Base-by-base conservation (phyloP, 2,329 filamentous ascomycete species). In the Emmonsiellopsis sp. region DNA sequence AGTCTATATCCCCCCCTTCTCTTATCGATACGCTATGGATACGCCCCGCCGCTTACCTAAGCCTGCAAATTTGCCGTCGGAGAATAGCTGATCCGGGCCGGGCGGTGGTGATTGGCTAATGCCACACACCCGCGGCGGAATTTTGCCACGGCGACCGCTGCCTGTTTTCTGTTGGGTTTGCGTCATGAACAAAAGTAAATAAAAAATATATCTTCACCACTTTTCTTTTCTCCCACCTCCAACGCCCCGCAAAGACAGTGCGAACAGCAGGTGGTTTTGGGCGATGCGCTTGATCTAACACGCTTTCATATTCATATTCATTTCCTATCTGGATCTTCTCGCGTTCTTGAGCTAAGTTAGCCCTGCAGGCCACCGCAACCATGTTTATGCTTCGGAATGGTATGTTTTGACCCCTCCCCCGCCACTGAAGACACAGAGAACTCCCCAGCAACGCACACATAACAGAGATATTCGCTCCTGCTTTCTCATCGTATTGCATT, bases 361-460 rank as follows among this genome's bases (percentile, higher is more conserved):
- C 27, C 45, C 34, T 39, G 33, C 6, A 17, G 14, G 45, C 17
- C 14, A 47, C 44, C n/a, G 58, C 64, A 63, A 68, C 63, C 59
- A 80, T 80, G 77, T 79, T 79, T 71, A 78, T 79, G 75, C 74
- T 80, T 62, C 72, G 77, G 59, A 79, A 79, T 60, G 75, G 75
- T 77, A 70, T 61, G 77, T 70, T 58, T 61, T 59, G 54, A 60
- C 61, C 60, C 60, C 60, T 62, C 58, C 60, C 59, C 58, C 48
- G 55, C 57, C 45, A 13, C 21, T 44, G 59, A 58, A 57, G 57
- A 60, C 46, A 59, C 49, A 58, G 60, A 53, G 56, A 47, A 46
- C 45, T 10, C 48, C 55, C 55, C 56, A 59, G 61, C 58, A 58
- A 37, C 34, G 44, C 53, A 39, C 8, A 42, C 31, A 53, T 14